These are phyloP conservation scores for Phytopythium cucurbitacearum DNA, from an alignment of 352 stramenopile species.

Conservation along the genomic window DNA sequence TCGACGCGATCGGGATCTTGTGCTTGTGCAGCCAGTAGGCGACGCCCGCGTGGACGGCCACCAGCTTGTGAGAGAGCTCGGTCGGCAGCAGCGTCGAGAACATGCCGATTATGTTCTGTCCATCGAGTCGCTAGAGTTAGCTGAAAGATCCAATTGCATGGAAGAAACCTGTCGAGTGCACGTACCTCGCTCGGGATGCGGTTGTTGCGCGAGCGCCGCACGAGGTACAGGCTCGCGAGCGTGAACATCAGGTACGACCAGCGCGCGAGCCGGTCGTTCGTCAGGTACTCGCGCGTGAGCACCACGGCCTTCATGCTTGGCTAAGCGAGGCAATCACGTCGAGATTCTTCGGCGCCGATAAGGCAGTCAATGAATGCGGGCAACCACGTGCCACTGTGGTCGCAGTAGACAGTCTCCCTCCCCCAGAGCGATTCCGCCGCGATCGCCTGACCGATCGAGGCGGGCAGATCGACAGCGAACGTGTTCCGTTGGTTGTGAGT, in stretches of 20 bases:
- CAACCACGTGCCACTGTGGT: too few species aligned
- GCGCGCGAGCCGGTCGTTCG: conserved; percentile 25
- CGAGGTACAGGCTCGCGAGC: conserved; percentile 32
- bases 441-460: too few species aligned
- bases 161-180: neutral
- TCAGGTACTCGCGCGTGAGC: conserved; percentile 15
- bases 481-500: too few species aligned
- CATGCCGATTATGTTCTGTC: conserved; percentile 42
- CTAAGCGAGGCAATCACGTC: too few species aligned
- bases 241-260: conserved; percentile 38
- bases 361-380: too few species aligned
- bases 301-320: conserved; percentile 22
- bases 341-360: too few species aligned
- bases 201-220: conserved; percentile 36
- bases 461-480: too few species aligned
- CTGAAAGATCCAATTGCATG: too few species aligned
- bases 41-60: conserved; percentile 33
- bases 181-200: conserved; percentile 34
- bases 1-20: conserved; percentile 42
- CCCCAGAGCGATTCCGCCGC: too few species aligned
- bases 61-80: conserved; percentile 49
- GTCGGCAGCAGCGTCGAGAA: conserved; percentile 33
- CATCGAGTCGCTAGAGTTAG: neutral
- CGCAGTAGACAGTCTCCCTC: too few species aligned
- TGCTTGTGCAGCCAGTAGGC: conserved; percentile 32